These are phyloP conservation scores for Schizonepeta tenuifolia DNA, from an alignment of 257 asterid genomes.

Conservation along the genomic window DNA sequence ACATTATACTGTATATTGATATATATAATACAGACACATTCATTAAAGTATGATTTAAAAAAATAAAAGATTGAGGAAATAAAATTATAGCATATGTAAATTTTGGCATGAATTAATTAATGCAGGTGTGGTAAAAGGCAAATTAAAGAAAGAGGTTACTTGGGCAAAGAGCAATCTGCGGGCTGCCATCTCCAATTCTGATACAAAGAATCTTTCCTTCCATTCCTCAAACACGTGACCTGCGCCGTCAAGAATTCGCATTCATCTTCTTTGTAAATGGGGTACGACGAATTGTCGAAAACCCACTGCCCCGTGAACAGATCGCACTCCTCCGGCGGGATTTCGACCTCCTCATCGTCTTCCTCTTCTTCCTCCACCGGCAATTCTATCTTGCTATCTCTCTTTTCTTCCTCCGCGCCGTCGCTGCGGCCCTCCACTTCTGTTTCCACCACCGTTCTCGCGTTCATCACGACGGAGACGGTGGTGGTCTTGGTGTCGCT, in stretches of 20 bases:
- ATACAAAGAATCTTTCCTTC: conserved; percentile 63
- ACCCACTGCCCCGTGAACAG: conserved; percentile 77
- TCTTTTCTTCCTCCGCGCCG: background rate
- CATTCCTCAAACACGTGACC: conserved; percentile 80
- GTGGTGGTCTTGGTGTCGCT: conserved; percentile 32
- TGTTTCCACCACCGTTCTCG: conserved; percentile 60
- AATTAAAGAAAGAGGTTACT: too few species aligned
- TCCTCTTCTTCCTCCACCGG: conserved; percentile 44
- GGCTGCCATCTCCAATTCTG: conserved; percentile 98
- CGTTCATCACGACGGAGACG: conserved; percentile 53
- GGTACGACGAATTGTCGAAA: conserved; percentile 59
- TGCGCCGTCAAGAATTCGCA: conserved; percentile 82
- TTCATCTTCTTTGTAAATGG: conserved; percentile 64
- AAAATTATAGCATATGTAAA: too few species aligned
- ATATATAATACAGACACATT: too few species aligned
- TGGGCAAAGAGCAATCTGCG: conserved; percentile 79
- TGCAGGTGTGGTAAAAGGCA: too few species aligned
- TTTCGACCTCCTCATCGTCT: conserved; percentile 42
- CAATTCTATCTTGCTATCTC: conserved; percentile 37
- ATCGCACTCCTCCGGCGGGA: conserved; percentile 73
- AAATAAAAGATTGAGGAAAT: too few species aligned
- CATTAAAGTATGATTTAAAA: too few species aligned
- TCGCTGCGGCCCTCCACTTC: conserved; percentile 39
- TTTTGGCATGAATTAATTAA: too few species aligned
- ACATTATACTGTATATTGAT: too few species aligned